Evolutionary conservation across 306 rosid species (phyloP), one percentile per base, ranked within the genome.

Genomic region (Fagus crenata): DNA sequence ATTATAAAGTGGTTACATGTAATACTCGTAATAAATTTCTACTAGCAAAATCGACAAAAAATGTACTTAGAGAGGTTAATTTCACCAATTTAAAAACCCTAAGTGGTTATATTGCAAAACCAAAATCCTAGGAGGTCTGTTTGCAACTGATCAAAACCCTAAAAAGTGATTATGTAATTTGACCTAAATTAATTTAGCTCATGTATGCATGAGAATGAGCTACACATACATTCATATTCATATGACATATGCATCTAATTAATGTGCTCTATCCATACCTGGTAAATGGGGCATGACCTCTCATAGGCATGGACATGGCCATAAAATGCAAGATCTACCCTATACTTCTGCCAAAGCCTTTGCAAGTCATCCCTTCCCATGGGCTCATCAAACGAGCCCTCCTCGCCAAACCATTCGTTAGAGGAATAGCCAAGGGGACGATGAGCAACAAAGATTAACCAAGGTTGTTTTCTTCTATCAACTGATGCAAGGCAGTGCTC

Each of bases 321-420:
- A 61, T 86, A 94, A 59, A 88, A 92, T 70, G 92, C 98, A 49
- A 92, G 85, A 74, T 92, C 98, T 5, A 92, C 96, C 81, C 91
- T 92, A 75, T 92, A 90, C 79, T 81, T 90, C 81, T 94, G 96
- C 97, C 98, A 94, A 12, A 94, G 93, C 71, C 14, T 86, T 86
- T 94, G 93, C 82, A 94, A 84, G 83, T 90, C 89, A 77, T 94
- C 97, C 78, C 95, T 88, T 84, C 97, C 98, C 97, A 90, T 94
- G 42, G 97, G 98, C 81, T 94, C 98, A 78, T 83, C 90, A 72
- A 76, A 90, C 40, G 98, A 77, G 22, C 94, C 98, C 32, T 87
- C 87, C 58, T 4, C 9, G 22, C 69, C 92, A 74, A 89, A 90
- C 80, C 78, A 85, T 41, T 17, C 75, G 69, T 75, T 60, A 17